phyloP scores from a whole-genome alignment of 768 basidiomycete species.

The Boletus edulis region DNA sequence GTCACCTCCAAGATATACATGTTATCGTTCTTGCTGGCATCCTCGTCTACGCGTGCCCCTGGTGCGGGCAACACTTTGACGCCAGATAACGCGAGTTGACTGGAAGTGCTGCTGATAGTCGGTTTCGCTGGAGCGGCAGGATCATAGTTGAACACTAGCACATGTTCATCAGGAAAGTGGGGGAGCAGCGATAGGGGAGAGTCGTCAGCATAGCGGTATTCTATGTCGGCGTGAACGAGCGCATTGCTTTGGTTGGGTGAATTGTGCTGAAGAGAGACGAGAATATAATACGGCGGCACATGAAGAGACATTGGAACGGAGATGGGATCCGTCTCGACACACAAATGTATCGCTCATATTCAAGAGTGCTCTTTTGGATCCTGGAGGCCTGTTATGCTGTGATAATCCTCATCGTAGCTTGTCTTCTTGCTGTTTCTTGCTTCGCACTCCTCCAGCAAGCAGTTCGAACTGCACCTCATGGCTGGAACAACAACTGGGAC shows the following conservation, averaged over 20 bases:
- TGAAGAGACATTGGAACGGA: constrained; percentile 8
- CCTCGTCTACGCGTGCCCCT: constrained; percentile 58
- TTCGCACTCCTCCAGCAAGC: constrained; percentile 68
- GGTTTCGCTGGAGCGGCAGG: constrained; percentile 39
- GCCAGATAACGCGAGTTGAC: constrained; percentile 48
- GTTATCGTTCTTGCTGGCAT: constrained; percentile 49
- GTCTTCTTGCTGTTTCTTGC: constrained; percentile 61
- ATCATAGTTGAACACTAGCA: constrained; percentile 72
- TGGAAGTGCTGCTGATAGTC: constrained; percentile 50
- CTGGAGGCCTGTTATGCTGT: constrained; percentile 54
- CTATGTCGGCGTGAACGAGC: constrained; percentile 63
- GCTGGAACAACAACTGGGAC: constrained; percentile 65
- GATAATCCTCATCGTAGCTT: constrained; percentile 47
- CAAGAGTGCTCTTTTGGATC: constrained; percentile 46
- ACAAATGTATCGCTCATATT: constrained; percentile 29
- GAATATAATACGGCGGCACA: constrained; percentile 62
- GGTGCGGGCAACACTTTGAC: constrained; percentile 72
- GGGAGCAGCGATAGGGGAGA: constrained; percentile 65
- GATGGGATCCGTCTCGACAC: neutral
- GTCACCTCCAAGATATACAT: constrained; percentile 79
- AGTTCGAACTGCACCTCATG: constrained; percentile 57
- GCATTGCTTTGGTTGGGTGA: constrained; percentile 36
- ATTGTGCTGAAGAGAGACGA: constrained; percentile 45
- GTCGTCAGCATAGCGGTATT: constrained; percentile 84
- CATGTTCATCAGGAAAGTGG: constrained; percentile 59